Evolutionary conservation across 345 rosid genomes (phyloP).

Genomic region (Melaleuca quinquenervia): DNA sequence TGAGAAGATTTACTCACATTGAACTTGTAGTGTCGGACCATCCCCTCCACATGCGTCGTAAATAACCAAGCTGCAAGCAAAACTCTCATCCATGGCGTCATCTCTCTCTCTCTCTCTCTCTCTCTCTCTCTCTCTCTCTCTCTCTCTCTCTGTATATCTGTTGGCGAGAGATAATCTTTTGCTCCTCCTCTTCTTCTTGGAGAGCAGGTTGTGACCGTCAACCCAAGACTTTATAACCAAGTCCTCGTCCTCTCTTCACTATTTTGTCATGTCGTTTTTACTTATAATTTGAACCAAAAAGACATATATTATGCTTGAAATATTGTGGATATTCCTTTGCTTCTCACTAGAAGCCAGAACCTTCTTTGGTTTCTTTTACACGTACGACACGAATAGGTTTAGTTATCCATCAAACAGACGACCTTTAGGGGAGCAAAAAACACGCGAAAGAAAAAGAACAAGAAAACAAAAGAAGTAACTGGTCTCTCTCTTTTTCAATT

Average conservation of each 20-base stretch:
- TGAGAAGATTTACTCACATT: conserved; percentile 30
- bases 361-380: background rate
- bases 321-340: background rate
- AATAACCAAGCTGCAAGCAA: background rate
- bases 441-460: background rate
- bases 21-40: conserved; percentile 62
- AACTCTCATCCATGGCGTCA: background rate
- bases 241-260: background rate
- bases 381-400: background rate
- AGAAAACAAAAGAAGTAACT: background rate
- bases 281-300: background rate
- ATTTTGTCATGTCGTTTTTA: conserved; percentile 3
- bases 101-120: background rate
- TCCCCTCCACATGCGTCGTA: conserved; percentile 21
- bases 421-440: background rate
- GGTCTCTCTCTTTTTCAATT: background rate
- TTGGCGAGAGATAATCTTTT: background rate
- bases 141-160: background rate
- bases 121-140: background rate
- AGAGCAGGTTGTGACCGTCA: background rate
- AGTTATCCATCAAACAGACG: background rate
- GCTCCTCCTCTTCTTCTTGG: background rate
- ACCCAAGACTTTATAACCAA: background rate
- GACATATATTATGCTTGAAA: background rate
- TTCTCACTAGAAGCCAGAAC: background rate